Conservation (phyloP, 2,329 filamentous ascomycete species). For the Aspergillus quadricinctus region DNA sequence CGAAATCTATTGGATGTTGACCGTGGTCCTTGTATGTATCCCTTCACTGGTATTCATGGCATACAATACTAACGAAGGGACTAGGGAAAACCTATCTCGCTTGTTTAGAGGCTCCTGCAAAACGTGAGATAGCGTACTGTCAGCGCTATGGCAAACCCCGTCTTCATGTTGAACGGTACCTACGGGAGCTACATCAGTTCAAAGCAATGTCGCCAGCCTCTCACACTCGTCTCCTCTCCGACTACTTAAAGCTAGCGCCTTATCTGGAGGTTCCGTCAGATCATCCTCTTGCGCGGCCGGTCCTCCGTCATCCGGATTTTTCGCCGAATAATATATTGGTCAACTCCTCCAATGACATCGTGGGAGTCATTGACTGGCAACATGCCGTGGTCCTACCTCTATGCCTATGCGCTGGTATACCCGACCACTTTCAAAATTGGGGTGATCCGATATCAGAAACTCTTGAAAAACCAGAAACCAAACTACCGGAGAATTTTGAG, state of each 20-base stretch:
- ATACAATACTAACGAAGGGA: slow-evolving; percentile 3
- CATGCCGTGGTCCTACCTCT: slow-evolving; percentile 27
- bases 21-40: slow-evolving; percentile 21
- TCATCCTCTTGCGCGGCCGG: slow-evolving; percentile 17
- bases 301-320: slow-evolving; percentile 23
- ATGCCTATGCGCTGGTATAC: slow-evolving; percentile 26
- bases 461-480: slow-evolving; percentile 17
- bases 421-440: slow-evolving; percentile 32
- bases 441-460: slow-evolving; percentile 26
- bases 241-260: slow-evolving; percentile 15
- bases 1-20: slow-evolving; percentile 14
- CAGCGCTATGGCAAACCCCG: slow-evolving; percentile 18
- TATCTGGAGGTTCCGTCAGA: slow-evolving; percentile 12
- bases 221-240: slow-evolving; percentile 11
- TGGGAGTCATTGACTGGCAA: slow-evolving; percentile 31
- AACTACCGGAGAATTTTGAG: slow-evolving; percentile 21
- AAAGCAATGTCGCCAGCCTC: slow-evolving; percentile 6
- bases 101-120: slow-evolving; percentile 19
- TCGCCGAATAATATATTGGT: slow-evolving; percentile 30
- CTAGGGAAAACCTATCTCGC: slow-evolving; percentile 9
- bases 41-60: not conserved
- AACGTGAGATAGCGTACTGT: slow-evolving; percentile 22
- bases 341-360: slow-evolving; percentile 19
- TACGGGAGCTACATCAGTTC: slow-evolving; percentile 19
- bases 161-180: slow-evolving; percentile 17